phyloP scores from a whole-genome alignment of 2,329 filamentous ascomycete genomes.

The Botryotinia narcissicola region DNA sequence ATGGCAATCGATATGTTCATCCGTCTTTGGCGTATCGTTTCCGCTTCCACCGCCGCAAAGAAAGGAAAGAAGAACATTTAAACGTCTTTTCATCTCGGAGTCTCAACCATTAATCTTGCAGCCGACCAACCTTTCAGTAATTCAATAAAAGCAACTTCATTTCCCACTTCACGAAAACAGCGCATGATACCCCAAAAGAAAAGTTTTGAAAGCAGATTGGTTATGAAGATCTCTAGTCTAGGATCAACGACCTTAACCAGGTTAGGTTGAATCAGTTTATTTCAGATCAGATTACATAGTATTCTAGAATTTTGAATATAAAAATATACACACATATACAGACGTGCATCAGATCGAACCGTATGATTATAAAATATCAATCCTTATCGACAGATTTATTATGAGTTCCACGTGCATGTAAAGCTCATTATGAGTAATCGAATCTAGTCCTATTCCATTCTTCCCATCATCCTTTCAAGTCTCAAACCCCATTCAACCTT shows the following conservation, averaged over 20 bases:
- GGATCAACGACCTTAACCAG: neutral
- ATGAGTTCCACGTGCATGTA: too few species aligned
- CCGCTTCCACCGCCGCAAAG: neutral
- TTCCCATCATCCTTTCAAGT: too few species aligned
- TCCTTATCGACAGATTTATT: neutral
- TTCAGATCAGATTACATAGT: neutral
- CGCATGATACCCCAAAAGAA: neutral
- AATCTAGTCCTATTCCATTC: neutral
- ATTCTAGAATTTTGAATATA: neutral
- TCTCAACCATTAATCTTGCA: neutral
- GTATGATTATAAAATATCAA: neutral
- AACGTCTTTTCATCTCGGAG: neutral
- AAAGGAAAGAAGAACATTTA: neutral
- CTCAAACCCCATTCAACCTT: neutral
- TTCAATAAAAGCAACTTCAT: neutral
- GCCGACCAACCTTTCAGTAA: neutral
- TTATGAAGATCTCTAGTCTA: neutral
- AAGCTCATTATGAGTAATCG: too few species aligned
- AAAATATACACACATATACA: neutral
- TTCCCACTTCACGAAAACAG: neutral
- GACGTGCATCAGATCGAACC: neutral
- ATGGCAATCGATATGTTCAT: slow-evolving; percentile 1
- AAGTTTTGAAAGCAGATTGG: neutral
- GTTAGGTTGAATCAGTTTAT: neutral
- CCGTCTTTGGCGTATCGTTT: neutral